Evolutionary conservation across 495 filamentous ascomycete species (phyloP).

Genomic region (Baudoinia panamericana): DNA sequence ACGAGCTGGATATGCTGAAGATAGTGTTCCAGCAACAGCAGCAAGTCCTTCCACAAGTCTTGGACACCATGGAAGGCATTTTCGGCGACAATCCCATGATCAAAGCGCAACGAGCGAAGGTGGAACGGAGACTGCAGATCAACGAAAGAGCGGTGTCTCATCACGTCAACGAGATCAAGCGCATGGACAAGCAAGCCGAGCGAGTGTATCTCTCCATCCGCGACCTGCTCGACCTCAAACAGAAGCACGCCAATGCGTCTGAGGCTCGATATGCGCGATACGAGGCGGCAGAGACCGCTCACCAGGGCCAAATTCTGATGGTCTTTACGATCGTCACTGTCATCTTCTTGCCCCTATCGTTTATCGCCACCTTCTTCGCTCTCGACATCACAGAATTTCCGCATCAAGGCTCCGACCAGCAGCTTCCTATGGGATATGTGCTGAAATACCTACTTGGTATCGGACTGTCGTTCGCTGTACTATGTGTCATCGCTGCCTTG

Average conservation of each 20-base stretch:
- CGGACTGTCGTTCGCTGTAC: background rate
- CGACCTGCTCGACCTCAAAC: constrained; percentile 43
- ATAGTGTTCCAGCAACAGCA: constrained; percentile 47
- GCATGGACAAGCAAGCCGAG: constrained; percentile 57
- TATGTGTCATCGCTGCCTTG: background rate
- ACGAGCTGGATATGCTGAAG: background rate
- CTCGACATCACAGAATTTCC: background rate
- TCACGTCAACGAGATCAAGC: constrained; percentile 37
- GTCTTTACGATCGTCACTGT: constrained; percentile 64
- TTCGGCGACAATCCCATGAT: constrained; percentile 32
- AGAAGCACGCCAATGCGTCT: constrained; percentile 61
- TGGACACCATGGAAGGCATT: constrained; percentile 37
- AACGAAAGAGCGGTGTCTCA: constrained; percentile 46
- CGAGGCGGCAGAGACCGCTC: constrained; percentile 48
- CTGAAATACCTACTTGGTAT: constrained; percentile 1
- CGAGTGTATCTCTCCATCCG: constrained; percentile 47
- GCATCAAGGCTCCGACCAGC: background rate
- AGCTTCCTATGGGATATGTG: background rate
- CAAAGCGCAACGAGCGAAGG: background rate
- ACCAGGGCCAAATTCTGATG: constrained; percentile 63
- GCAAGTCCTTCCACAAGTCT: constrained; percentile 41
- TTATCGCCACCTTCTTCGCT: constrained; percentile 6
- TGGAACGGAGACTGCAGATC: constrained; percentile 43
- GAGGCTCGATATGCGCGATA: constrained; percentile 57
- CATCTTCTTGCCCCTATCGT: constrained; percentile 34